Evolutionary conservation across 495 filamentous ascomycete species (phyloP).

Genomic region (Aspergillus leporis): DNA sequence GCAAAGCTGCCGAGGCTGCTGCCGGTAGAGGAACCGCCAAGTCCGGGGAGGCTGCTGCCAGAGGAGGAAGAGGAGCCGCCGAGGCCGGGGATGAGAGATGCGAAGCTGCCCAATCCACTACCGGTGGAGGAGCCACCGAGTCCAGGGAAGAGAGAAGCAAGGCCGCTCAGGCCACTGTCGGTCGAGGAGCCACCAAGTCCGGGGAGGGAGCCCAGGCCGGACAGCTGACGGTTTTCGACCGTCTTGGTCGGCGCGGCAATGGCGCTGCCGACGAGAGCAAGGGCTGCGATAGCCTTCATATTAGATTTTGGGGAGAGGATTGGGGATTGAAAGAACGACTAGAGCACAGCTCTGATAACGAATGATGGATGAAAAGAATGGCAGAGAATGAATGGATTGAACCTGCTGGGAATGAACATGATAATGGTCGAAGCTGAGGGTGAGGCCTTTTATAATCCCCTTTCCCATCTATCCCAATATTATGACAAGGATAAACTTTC

Average conservation of each 20-base stretch:
- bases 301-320: neutral
- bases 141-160: neutral
- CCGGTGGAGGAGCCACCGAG: neutral
- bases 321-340: neutral
- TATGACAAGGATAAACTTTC: neutral
- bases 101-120: neutral
- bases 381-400: constrained; percentile 1
- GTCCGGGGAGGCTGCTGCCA: neutral
- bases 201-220: neutral
- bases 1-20: neutral
- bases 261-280: constrained; percentile 5
- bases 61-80: neutral
- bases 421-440: neutral
- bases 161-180: neutral
- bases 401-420: neutral
- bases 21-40: neutral
- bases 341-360: constrained; percentile 6
- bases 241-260: constrained; percentile 6
- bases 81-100: neutral
- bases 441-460: neutral
- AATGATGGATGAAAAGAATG: neutral
- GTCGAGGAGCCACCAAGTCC: neutral
- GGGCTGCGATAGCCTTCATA: constrained; percentile 8
- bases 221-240: constrained; percentile 3
- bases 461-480: neutral